Percentiles rank a stretch among this genome's conserved stretches.
Evolutionary conservation across 2,329 filamentous ascomycete species (phyloP).

Genomic region (Colletotrichum lini): DNA sequence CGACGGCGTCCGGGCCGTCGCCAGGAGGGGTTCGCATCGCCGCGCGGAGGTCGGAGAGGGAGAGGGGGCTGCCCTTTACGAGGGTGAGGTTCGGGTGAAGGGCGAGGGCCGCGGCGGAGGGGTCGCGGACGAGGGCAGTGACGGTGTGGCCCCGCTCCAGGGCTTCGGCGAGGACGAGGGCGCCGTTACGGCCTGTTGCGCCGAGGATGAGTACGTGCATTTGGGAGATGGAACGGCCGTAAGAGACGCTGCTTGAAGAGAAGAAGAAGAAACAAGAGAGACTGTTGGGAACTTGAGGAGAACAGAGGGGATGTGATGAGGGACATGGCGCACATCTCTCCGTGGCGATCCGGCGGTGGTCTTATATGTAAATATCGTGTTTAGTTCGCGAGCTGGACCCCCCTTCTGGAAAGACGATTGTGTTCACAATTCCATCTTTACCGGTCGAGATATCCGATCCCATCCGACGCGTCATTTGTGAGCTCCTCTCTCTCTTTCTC

Average conservation of each 20-base stretch:
- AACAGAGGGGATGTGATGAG: not conserved
- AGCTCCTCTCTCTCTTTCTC: not conserved
- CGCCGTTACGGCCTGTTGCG: constrained; percentile 62
- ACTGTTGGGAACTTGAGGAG: too few relatives aligned
- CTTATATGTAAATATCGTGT: not conserved
- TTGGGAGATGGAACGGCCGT: constrained; percentile 21
- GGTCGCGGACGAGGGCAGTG: constrained; percentile 61
- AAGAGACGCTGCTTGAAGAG: not conserved
- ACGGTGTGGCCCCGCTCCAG: constrained; percentile 58
- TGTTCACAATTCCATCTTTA: not conserved
- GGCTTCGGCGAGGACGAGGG: constrained; percentile 57
- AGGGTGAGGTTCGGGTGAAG: constrained; percentile 53
- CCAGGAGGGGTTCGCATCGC: constrained; percentile 50
- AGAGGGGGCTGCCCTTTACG: constrained; percentile 55
- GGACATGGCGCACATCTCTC: not conserved
- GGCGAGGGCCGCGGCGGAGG: constrained; percentile 43
- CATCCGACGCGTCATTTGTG: too few relatives aligned
- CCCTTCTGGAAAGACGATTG: not conserved
- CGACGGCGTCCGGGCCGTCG: constrained; percentile 53
- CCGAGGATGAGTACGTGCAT: constrained; percentile 65
- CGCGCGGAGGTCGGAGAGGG: constrained; percentile 52
- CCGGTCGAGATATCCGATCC: not conserved
- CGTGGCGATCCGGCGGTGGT: not conserved
- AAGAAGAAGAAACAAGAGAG: not conserved
- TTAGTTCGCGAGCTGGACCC: not conserved